Base-by-base conservation (phyloP, 495 filamentous ascomycete genomes). In the Neohortaea acidophila region DNA sequence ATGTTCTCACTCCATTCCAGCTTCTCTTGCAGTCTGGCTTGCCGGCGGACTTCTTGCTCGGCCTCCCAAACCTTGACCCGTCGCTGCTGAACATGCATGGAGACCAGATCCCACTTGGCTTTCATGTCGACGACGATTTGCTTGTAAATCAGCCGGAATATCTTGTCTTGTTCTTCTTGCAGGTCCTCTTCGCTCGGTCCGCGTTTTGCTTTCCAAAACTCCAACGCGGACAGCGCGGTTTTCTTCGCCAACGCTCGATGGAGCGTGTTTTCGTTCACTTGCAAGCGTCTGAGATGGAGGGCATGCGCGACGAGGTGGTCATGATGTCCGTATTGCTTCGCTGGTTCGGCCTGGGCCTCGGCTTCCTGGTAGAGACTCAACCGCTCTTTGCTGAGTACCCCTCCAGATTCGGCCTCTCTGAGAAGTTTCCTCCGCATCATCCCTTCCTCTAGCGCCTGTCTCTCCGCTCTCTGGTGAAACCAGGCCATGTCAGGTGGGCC, bases 231-330 rank as follows among this genome's bases (percentile, higher is more conserved):
- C 17, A 52, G 23, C 8, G 77, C 79, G 21, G 81, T 45, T 18
- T 66, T 61, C 52, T 78, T 84, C 6, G 81, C 81, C n/a, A 64
- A 54, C 24, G 58, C 60, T 21, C 61, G 64, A 51, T 96, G 91
- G 10, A 75, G 70, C 45, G 68, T 71, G 39, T 79, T 72, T 55
- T 96, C 91, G 37, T 73, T 66, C 17, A 75, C 60, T 62, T 94
- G 67, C 26, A 93, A 62, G 45, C 70, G 75, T 27, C 81, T 73
- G 49, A 96, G 85, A 46, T 84, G 72, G 9, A 81, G 45, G 30
- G 81, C 83, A 48, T 92, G 84, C 11, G 76, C 73, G 28, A 82
- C 69, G 6, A 96, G 66, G 51, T 94, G 81, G 51, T 94, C 85
- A 40, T 72, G 69, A 51, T 94, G 86, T 12, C 76, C 75, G 60